Conservation (phyloP, 192 early-diverging fungal genomes). For the Umbelopsis isabellina region DNA sequence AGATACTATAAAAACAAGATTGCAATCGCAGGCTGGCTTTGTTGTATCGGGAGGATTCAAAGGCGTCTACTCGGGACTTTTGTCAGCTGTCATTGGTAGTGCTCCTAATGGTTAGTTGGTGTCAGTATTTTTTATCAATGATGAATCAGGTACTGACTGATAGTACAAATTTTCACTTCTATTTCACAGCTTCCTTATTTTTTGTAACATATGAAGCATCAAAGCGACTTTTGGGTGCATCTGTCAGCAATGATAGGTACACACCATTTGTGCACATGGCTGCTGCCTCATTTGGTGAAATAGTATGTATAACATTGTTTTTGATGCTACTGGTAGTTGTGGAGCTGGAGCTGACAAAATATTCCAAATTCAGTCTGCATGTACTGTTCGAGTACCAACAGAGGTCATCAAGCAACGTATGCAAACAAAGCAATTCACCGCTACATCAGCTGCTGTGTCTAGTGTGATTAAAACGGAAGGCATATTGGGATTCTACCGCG, state of each 20-base stretch:
- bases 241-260: slow-evolving; percentile 49
- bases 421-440: slow-evolving; percentile 81
- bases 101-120: slow-evolving; percentile 74
- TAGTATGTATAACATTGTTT: slow-evolving; percentile 57
- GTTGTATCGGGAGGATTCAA: slow-evolving; percentile 83
- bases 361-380: slow-evolving; percentile 67
- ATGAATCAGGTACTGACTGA: neutral
- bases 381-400: slow-evolving; percentile 91
- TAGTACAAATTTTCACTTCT: neutral
- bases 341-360: neutral
- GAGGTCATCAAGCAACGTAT: slow-evolving; percentile 96
- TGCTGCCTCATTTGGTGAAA: slow-evolving; percentile 88
- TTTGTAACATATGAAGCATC: slow-evolving; percentile 91
- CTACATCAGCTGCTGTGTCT: slow-evolving; percentile 64
- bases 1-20: slow-evolving; percentile 96
- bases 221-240: slow-evolving; percentile 57
- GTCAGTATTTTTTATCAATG: neutral
- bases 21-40: slow-evolving; percentile 88
- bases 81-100: slow-evolving; percentile 90
- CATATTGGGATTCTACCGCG: slow-evolving; percentile 87
- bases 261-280: slow-evolving; percentile 81
- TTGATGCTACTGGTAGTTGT: slow-evolving; percentile 8
- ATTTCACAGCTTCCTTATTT: slow-evolving; percentile 75
- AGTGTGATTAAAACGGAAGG: slow-evolving; percentile 74
- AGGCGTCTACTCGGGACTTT: slow-evolving; percentile 89